These are phyloP conservation scores for Stygiomarasmius scandens DNA, from an alignment of 1,284 basidiomycete genomes.

Conservation along the genomic window DNA sequence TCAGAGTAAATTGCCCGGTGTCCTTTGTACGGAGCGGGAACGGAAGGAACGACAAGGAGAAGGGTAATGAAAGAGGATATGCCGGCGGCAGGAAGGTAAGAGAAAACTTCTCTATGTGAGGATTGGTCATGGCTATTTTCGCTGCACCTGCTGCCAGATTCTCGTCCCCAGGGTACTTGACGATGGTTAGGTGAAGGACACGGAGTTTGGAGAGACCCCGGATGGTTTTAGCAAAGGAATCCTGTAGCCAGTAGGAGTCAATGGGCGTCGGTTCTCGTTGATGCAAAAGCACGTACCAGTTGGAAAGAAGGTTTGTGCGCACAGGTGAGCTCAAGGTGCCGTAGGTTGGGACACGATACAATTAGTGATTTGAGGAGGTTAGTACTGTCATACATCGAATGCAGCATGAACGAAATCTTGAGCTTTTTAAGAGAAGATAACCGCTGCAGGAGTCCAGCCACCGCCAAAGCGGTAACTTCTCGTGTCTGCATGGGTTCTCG, in stretches of 20 bases:
- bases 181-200: conserved; percentile 60
- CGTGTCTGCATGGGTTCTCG: conserved; percentile 68
- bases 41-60: conserved; percentile 41
- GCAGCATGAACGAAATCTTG: conserved; percentile 64
- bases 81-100: conserved; percentile 61
- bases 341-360: conserved; percentile 62
- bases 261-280: background rate
- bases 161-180: conserved; percentile 67
- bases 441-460: conserved; percentile 57
- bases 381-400: conserved; percentile 73
- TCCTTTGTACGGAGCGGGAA: conserved; percentile 33
- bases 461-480: conserved; percentile 61
- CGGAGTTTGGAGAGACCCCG: conserved; percentile 62
- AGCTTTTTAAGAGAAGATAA: conserved; percentile 58
- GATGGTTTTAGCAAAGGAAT: conserved; percentile 55
- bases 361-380: conserved; percentile 66
- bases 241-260: conserved; percentile 32
- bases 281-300: conserved; percentile 46
- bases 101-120: conserved; percentile 62
- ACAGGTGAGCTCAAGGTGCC: conserved; percentile 64
- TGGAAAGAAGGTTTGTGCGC: conserved; percentile 71
- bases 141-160: conserved; percentile 57
- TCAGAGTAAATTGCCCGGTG: conserved; percentile 59
- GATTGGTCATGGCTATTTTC: conserved; percentile 63
- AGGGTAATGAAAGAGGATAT: conserved; percentile 42